Percentiles rank a stretch among this genome's conserved stretches.
Evolutionary conservation across 1,139 yeast species (phyloP).

Genomic region (Yamadazyma songkhlaensis): DNA sequence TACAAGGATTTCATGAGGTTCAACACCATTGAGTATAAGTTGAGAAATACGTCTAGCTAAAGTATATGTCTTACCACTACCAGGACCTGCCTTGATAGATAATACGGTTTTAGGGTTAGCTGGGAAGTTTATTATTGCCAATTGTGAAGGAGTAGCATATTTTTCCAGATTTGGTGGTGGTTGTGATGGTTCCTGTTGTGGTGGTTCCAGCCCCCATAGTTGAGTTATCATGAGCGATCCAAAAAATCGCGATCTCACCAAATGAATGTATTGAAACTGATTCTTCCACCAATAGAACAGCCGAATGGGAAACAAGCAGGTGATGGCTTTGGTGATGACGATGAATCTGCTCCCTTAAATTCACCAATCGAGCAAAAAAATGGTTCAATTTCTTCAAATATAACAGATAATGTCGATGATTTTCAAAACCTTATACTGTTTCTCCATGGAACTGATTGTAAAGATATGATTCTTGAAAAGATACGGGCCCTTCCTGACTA

Average conservation of each 20-base stretch:
- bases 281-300: no score
- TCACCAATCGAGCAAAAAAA: no score
- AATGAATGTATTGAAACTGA: no score
- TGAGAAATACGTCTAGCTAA: slow-evolving; percentile 53
- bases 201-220: neutral
- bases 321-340: no score
- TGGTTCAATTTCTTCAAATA: no score
- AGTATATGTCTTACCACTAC: slow-evolving; percentile 73
- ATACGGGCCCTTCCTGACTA: slow-evolving; percentile 15
- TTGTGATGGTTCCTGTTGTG: no score
- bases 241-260: no score
- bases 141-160: slow-evolving; percentile 38
- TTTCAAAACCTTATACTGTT: slow-evolving; percentile 3
- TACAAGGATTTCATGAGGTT: slow-evolving; percentile 57
- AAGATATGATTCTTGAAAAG: slow-evolving; percentile 14
- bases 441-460: neutral
- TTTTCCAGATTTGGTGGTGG: neutral
- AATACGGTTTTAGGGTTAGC: slow-evolving; percentile 36
- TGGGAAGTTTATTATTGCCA: slow-evolving; percentile 31
- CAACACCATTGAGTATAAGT: slow-evolving; percentile 36
- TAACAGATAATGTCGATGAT: neutral
- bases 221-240: no score
- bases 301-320: no score
- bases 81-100: slow-evolving; percentile 67
- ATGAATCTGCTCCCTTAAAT: no score